Evolutionary conservation across 306 rosid species (phyloP), one percentile per base, ranked within the genome.

Genomic region (Cicer pinnatifidum): DNA sequence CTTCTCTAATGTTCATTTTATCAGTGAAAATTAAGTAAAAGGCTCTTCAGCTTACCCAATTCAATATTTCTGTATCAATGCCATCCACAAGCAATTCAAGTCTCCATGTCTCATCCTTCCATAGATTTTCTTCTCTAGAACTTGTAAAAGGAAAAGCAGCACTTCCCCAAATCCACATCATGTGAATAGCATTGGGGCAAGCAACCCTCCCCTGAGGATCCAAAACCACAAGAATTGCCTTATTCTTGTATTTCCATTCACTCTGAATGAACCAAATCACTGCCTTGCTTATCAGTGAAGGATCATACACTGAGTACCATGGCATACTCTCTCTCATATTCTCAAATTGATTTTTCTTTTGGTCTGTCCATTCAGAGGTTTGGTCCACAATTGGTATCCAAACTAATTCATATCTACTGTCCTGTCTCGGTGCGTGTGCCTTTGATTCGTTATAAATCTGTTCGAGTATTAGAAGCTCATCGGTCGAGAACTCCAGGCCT

Each of bases 161-260:
- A 50, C 88, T 85, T 75, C 89, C 91, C 91, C 91, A 89, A 75
- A 86, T 89, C 86, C 89, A 89, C 88, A 89, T 89, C 93, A 89
- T 89, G 81, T 86, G 93, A 41, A 89, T 79, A 59, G 93, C 93
- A 59, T 89, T 89, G 17, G 91, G 93, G 39, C 88, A 78, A 9
- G 72, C 87, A 51, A 86, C 93, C 66, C 59, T 81, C 2, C 91
- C 93, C 51, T 86, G 85, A 71, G 91, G 88, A 20, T 89, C 93
- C 73, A 86, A 66, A 53, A 86, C 93, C 39, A 89, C 93, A 7
- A 86, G 82, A 73, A 86, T 89, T 4, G 93, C 86, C 76, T 71
- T 84, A 35, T 89, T 89, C 78, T 78, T 84, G 74, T 75, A 89
- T 28, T 89, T 79, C 93, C 93, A 89, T 52, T 81, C 86, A 8